These are phyloP conservation scores for Ceratobasidium sp. DNA, from an alignment of 1,284 basidiomycete species.

Conservation along the genomic window DNA sequence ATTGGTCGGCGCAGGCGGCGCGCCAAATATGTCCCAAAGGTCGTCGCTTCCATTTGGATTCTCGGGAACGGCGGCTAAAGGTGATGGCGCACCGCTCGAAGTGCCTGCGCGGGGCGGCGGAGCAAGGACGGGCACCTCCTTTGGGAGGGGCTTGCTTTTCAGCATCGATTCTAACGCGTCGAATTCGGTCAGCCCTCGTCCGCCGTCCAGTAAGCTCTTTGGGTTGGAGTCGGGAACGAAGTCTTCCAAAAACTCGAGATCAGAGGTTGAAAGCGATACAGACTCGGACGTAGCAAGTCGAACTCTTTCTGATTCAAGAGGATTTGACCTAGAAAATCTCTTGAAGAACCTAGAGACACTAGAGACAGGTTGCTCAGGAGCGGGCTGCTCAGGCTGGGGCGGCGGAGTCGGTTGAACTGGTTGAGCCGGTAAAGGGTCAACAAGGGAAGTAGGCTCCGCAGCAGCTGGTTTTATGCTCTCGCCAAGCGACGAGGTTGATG, in stretches of 20 bases:
- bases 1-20: slow-evolving; percentile 18
- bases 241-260: slow-evolving; percentile 41
- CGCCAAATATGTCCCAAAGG: slow-evolving; percentile 43
- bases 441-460: slow-evolving; percentile 5
- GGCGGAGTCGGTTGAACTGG: neutral
- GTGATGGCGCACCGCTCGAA: slow-evolving; percentile 33
- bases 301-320: slow-evolving; percentile 20
- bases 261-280: slow-evolving; percentile 24
- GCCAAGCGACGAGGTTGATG: slow-evolving; percentile 41
- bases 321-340: slow-evolving; percentile 36
- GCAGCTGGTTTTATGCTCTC: slow-evolving; percentile 21
- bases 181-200: slow-evolving; percentile 35
- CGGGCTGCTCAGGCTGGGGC: neutral
- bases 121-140: slow-evolving; percentile 29
- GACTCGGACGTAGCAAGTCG: slow-evolving; percentile 37
- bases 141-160: slow-evolving; percentile 35
- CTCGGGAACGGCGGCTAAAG: slow-evolving; percentile 37
- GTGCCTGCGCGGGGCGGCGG: slow-evolving; percentile 27
- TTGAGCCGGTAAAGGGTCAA: slow-evolving; percentile 16
- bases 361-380: slow-evolving; percentile 22
- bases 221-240: slow-evolving; percentile 32
- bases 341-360: slow-evolving; percentile 43
- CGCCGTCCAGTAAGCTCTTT: slow-evolving; percentile 35
- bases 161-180: slow-evolving; percentile 42
- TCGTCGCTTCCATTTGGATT: slow-evolving; percentile 26